These are phyloP conservation scores for Debaryomyces hansenii DNA, from an alignment of 805 yeast genomes.

Conservation along the genomic window DNA sequence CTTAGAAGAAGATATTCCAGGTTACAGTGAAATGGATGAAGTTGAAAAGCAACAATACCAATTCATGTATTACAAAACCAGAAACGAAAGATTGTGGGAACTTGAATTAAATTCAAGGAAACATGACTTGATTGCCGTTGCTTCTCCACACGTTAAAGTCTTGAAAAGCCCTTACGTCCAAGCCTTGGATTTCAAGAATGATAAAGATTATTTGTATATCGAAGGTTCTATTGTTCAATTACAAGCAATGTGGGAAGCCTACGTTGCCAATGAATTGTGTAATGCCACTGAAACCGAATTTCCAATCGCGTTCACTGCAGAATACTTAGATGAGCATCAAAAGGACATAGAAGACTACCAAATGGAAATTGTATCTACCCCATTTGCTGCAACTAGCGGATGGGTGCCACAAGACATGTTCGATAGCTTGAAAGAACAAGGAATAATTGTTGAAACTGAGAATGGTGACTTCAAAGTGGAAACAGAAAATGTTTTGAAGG, in stretches of 20 bases:
- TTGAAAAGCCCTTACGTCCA: slow-evolving; percentile 64
- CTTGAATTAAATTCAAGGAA: slow-evolving; percentile 61
- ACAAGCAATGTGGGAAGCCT: slow-evolving; percentile 67
- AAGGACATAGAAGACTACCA: slow-evolving; percentile 65
- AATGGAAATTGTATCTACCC: slow-evolving; percentile 62
- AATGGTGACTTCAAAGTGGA: slow-evolving; percentile 44
- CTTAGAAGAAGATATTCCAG: slow-evolving; percentile 71
- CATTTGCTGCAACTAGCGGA: slow-evolving; percentile 88
- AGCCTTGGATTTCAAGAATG: slow-evolving; percentile 57
- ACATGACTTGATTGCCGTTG: slow-evolving; percentile 72
- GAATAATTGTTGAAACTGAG: slow-evolving; percentile 58
- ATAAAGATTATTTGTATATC: slow-evolving; percentile 60
- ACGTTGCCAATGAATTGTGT: slow-evolving; percentile 57
- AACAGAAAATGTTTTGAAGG: slow-evolving; percentile 24
- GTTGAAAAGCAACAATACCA: slow-evolving; percentile 76
- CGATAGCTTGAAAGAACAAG: slow-evolving; percentile 63
- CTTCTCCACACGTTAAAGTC: slow-evolving; percentile 79
- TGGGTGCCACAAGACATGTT: slow-evolving; percentile 97
- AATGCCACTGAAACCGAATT: slow-evolving; percentile 40
- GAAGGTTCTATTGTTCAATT: slow-evolving; percentile 68
- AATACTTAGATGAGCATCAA: slow-evolving; percentile 58
- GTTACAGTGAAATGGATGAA: slow-evolving; percentile 65
- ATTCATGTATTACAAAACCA: slow-evolving; percentile 84
- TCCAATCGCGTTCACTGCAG: slow-evolving; percentile 64
- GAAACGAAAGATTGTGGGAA: slow-evolving; percentile 92